Percentiles rank a stretch among this genome's conserved stretches.
Evolutionary conservation across 345 rosid species (phyloP).

Genomic region (Excoecaria cochinchinensis): DNA sequence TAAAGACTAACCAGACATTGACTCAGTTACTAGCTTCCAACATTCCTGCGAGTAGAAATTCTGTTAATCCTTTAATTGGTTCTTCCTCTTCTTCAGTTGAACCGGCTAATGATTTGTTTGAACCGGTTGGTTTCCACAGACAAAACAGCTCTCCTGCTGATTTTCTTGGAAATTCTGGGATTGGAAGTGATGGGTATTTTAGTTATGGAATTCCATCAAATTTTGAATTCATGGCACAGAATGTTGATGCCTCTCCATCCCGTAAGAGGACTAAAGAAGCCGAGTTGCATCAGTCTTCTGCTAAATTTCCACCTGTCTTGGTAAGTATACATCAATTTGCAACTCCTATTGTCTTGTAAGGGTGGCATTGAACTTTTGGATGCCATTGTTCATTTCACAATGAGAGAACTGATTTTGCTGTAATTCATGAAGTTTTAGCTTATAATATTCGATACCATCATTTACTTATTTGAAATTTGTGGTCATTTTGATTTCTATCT

Average conservation of each 20-base stretch:
- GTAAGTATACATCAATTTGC: slow-evolving; percentile 26
- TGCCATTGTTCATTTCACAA: neutral
- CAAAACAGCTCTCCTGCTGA: slow-evolving; percentile 77
- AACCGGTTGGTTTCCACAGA: slow-evolving; percentile 40
- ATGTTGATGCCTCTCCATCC: slow-evolving; percentile 45
- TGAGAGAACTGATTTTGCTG: neutral
- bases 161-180: slow-evolving; percentile 41
- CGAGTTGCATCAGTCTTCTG: slow-evolving; percentile 36
- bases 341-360: neutral
- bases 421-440: neutral
- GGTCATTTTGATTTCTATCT: neutral
- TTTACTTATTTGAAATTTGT: neutral
- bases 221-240: slow-evolving; percentile 45
- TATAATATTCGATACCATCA: neutral
- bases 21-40: slow-evolving; percentile 55
- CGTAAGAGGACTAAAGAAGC: slow-evolving; percentile 46
- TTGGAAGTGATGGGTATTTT: slow-evolving; percentile 49
- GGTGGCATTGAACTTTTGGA: neutral
- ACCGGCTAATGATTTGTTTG: slow-evolving; percentile 27
- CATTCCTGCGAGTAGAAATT: slow-evolving; percentile 30
- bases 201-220: slow-evolving; percentile 42
- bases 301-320: slow-evolving; percentile 40
- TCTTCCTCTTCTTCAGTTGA: slow-evolving; percentile 25
- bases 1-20: slow-evolving; percentile 61
- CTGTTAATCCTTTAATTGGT: slow-evolving; percentile 28